Base-by-base conservation (phyloP, 345 rosid genomes). In the Brassica napus region DNA sequence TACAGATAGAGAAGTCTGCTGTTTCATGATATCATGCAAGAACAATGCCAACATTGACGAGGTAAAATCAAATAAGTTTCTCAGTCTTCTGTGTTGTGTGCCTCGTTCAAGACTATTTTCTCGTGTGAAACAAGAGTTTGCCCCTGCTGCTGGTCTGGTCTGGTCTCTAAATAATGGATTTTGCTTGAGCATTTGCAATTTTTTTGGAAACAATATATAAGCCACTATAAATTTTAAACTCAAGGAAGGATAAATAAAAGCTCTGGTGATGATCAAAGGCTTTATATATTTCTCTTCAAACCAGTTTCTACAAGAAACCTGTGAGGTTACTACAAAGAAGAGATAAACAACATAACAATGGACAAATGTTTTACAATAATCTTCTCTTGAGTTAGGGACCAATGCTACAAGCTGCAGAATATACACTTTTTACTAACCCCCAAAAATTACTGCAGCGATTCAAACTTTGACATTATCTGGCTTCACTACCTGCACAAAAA, bases 351-450 rank as follows among this genome's bases (percentile, higher is more conserved):
- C 65, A 15, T 65, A 63, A 47, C 34, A 49, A 64, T 5, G 31
- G 65, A 47, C 15, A 67, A 65, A 15, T 6, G 69, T 68, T 37
- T 42, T 35, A 79, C 67, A 74, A 74, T 26, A 12, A n/a, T 49
- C 28, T 54, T 12, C 16, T 54, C 12, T 65, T 28, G 58, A 69
- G 83, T 57, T 68, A 18, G 15, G 15, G 34, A 74, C 37, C 65
- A 72, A 69, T 28, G 49, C n/a, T 37, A 80, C 62, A 80, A 63
- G 67, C 80, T 71, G 60, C 60, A 54, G 60, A 54, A 54, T 54
- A 15, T 54, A 54, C 60, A 54, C 10, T 16, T 16, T 16, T 54
- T 54, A 15, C 24, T 15, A 54, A 54, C 60, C 60, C 12, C 14
- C 9, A 54, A 54, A 54, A 54, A 54, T 16, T 54, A 54, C 24